A percentile compares a stretch with the other conserved stretches of the same genome.
Evolutionary conservation across 2,329 filamentous ascomycete species (phyloP).

Genomic region (Phoma sp.): DNA sequence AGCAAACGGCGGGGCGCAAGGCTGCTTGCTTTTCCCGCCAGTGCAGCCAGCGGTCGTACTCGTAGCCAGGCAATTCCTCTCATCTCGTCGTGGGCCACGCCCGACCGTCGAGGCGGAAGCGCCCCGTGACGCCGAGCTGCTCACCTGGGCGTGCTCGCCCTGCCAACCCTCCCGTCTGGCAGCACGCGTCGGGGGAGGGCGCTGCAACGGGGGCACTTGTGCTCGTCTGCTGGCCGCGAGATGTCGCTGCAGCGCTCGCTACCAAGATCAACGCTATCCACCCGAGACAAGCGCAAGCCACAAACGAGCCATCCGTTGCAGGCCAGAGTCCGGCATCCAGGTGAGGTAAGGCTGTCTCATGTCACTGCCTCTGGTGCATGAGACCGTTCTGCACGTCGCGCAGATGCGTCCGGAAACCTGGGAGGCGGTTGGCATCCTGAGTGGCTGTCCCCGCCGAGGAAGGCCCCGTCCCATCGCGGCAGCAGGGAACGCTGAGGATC

Average conservation of each 20-base stretch:
- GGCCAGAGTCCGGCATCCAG: conserved; percentile 31
- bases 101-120: neutral
- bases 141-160: neutral
- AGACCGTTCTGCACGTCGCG: conserved; percentile 31
- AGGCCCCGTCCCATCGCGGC: conserved; percentile 11
- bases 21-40: conserved; percentile 14
- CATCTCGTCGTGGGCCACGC: conserved; percentile 2
- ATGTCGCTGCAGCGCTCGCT: conserved; percentile 18
- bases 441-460: conserved; percentile 18
- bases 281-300: conserved; percentile 27
- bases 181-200: neutral
- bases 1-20: conserved; percentile 11
- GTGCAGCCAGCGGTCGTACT: neutral
- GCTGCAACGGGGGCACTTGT: conserved; percentile 6
- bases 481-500: conserved; percentile 13
- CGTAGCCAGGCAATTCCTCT: too few relatives aligned
- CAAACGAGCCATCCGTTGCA: conserved; percentile 25
- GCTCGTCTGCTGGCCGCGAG: conserved; percentile 10
- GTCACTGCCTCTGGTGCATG: conserved; percentile 33
- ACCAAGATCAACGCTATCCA: conserved; percentile 13
- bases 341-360: conserved; percentile 30
- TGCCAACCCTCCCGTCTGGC: conserved; percentile 2
- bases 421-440: conserved; percentile 30
- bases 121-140: neutral
- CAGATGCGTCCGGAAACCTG: conserved; percentile 33